phyloP scores from a whole-genome alignment of 495 filamentous ascomycete species.

The Neohortaea acidophila region DNA sequence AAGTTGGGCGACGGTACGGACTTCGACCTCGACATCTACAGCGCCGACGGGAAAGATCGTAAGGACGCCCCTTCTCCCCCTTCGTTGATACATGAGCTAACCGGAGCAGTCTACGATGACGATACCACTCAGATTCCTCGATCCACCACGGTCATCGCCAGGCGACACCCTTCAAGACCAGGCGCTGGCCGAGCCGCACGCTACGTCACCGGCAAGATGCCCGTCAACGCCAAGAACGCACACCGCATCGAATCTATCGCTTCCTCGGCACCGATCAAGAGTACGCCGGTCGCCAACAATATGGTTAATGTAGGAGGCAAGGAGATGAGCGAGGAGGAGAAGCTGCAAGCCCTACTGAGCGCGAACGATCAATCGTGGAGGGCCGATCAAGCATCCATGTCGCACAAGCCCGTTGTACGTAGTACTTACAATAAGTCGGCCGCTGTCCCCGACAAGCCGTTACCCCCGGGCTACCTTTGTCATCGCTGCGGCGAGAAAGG shows the following conservation, averaged over 20 bases:
- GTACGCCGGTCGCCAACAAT: constrained; percentile 4
- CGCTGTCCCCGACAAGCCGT: constrained; percentile 70
- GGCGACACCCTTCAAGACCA: constrained; percentile 62
- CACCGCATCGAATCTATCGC: constrained; percentile 54
- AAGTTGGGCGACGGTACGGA: constrained; percentile 90
- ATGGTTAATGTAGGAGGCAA: constrained; percentile 3
- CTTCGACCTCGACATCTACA: constrained; percentile 87
- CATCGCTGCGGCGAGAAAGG: constrained; percentile 97
- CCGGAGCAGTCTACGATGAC: constrained; percentile 70
- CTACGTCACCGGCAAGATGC: constrained; percentile 96
- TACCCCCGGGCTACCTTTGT: constrained; percentile 85
- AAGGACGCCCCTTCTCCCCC: constrained; percentile 25
- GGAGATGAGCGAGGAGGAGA: constrained; percentile 36
- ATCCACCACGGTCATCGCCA: constrained; percentile 83
- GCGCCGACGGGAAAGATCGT: constrained; percentile 87
- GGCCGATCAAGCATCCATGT: constrained; percentile 18
- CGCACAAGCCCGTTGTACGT: constrained; percentile 44
- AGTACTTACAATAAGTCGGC: constrained; percentile 45
- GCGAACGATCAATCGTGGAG: constrained; percentile 11
- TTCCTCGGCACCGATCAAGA: constrained; percentile 23
- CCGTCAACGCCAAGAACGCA: constrained; percentile 67
- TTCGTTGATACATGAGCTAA: constrained; percentile 5
- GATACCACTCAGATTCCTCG: constrained; percentile 90
- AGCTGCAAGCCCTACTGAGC: constrained; percentile 6
- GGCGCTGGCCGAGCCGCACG: constrained; percentile 79